Percentiles rank a stretch among this genome's conserved stretches.
These are phyloP conservation scores for Conticribra weissflogii DNA, from an alignment of 108 stramenopile species.

Conservation along the genomic window DNA sequence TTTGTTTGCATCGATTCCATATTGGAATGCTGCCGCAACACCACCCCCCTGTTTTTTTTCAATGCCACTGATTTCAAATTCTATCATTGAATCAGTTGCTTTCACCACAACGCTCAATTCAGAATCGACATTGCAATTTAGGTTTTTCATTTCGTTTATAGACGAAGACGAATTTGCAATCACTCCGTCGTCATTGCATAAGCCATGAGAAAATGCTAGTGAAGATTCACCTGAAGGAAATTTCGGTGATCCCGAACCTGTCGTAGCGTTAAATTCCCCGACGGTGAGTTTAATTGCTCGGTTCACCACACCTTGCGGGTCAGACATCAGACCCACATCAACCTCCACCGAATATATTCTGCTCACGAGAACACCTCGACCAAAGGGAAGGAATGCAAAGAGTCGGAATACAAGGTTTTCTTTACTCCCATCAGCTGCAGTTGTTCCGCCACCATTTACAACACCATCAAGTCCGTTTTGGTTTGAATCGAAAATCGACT, in stretches of 20 bases:
- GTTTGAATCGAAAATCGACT: no score
- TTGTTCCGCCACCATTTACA: no score
- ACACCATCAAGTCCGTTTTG: no score
- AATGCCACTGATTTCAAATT: neutral
- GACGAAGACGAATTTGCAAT: neutral
- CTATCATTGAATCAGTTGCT: neutral
- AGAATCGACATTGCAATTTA: conserved; percentile 12
- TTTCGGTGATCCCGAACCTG: no score
- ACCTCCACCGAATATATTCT: conserved; percentile 1
- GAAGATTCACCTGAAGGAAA: neutral
- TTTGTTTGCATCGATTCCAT: no score
- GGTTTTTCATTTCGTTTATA: no score
- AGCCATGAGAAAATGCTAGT: neutral
- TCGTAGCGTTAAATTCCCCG: no score
- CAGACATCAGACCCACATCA: no score
- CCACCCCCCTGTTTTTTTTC: neutral
- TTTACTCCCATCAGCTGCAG: no score
- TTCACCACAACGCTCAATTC: conserved; percentile 1
- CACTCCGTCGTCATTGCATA: neutral
- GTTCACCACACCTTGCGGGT: no score
- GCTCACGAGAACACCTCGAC: conserved; percentile 1
- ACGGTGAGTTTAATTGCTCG: no score
- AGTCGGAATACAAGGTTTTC: conserved; percentile 17
- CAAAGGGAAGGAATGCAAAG: conserved; percentile 19
- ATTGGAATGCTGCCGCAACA: conserved; percentile 20